Conservation (phyloP, 2,329 filamentous ascomycete species). For the Pseudomassariella vexata region DNA sequence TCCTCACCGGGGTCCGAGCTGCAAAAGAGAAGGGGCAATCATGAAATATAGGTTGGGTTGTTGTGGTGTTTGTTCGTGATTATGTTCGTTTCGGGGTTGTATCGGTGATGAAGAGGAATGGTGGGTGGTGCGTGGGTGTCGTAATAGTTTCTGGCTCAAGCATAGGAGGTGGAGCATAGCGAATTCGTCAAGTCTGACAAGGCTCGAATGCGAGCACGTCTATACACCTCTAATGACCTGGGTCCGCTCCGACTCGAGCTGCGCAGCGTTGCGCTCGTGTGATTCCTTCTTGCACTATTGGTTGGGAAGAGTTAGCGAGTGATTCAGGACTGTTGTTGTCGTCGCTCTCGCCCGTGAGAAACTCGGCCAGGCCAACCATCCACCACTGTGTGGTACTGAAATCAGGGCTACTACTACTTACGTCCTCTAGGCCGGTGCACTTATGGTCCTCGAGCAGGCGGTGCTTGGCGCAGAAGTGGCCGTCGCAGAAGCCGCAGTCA, state of each 20-base stretch:
- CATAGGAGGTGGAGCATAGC: too few species aligned
- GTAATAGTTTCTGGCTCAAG: too few species aligned
- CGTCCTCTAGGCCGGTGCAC: conserved; percentile 86
- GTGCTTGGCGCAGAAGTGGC: conserved; percentile 93
- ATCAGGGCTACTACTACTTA: conserved; percentile 35
- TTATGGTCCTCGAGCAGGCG: conserved; percentile 90
- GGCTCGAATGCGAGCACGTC: conserved; percentile 8
- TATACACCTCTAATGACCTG: conserved; percentile 90
- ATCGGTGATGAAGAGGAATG: neutral
- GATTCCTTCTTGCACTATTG: conserved; percentile 88
- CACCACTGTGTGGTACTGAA: conserved; percentile 25
- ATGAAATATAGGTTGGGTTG: neutral
- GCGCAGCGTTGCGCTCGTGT: conserved; percentile 87
- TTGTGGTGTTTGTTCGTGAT: neutral
- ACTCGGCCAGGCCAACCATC: conserved; percentile 33
- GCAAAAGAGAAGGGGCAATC: neutral
- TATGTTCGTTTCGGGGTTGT: neutral
- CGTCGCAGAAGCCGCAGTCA: conserved; percentile 91
- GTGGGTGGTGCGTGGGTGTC: neutral
- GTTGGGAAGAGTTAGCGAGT: conserved; percentile 27
- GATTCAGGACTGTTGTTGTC: conserved; percentile 20
- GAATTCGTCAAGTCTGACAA: too few species aligned
- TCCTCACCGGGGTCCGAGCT: too few species aligned
- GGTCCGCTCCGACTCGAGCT: conserved; percentile 87
- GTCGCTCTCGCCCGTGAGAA: conserved; percentile 19